These are phyloP conservation scores for Teunomyces barrocoloradensis DNA, from an alignment of 805 yeast species.

Conservation along the genomic window DNA sequence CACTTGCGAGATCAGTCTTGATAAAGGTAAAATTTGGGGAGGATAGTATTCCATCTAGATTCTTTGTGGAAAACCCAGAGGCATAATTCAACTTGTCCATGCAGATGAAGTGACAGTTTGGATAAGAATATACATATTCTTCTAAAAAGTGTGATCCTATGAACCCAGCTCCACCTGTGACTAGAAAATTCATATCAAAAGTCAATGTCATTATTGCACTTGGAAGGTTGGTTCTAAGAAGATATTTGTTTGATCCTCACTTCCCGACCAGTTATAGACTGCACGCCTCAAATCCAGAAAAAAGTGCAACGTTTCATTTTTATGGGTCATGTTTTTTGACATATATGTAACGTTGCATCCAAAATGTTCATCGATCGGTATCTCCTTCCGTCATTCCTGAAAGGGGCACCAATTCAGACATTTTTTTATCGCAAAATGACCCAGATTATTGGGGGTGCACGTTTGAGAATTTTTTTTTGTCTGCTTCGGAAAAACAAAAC, in stretches of 20 bases:
- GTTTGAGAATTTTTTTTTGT: background rate
- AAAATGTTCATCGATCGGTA: background rate
- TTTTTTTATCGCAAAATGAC: background rate
- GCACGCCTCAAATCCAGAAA: background rate
- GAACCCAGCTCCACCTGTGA: constrained; percentile 60
- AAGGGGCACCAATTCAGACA: background rate
- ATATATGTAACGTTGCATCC: constrained; percentile 12
- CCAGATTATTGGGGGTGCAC: background rate
- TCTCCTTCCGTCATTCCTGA: background rate
- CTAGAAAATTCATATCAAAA: constrained; percentile 26
- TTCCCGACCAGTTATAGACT: too few relatives aligned
- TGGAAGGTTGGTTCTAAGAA: background rate
- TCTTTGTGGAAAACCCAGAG: constrained; percentile 27
- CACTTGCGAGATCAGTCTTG: constrained; percentile 36
- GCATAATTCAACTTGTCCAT: constrained; percentile 50
- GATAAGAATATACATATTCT: constrained; percentile 27
- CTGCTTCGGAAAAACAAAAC: background rate
- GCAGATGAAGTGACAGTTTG: constrained; percentile 37
- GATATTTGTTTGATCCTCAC: too few relatives aligned
- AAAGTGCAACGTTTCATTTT: constrained; percentile 1
- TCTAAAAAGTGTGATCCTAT: constrained; percentile 50
- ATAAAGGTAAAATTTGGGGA: constrained; percentile 21
- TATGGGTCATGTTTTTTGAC: background rate
- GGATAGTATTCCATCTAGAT: constrained; percentile 9
- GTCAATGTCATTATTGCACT: background rate